phyloP scores from a whole-genome alignment of 768 basidiomycete genomes.

The Suillus bovinus region DNA sequence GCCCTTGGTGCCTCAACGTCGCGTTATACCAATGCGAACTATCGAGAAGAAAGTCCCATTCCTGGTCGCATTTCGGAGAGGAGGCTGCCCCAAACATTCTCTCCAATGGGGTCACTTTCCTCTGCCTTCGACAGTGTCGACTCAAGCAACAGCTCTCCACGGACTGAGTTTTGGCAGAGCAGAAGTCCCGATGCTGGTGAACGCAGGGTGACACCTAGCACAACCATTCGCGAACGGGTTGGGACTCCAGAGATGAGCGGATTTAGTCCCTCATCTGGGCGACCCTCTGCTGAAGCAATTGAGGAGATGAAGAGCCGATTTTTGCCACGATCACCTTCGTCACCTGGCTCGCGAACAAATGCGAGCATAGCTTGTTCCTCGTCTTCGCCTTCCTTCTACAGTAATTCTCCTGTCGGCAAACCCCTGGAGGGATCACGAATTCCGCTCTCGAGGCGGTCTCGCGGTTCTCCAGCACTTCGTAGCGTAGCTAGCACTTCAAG shows the following conservation, averaged over 20 bases:
- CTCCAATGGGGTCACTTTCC: conserved; percentile 6
- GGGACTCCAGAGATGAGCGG: conserved; percentile 18
- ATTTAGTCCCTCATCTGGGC: conserved; percentile 8
- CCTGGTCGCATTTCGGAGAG: conserved; percentile 24
- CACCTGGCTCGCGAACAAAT: conserved; percentile 24
- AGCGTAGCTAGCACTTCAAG: conserved; percentile 30
- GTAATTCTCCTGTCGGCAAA: conserved; percentile 22
- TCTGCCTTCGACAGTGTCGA: conserved; percentile 10
- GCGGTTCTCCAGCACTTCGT: conserved; percentile 29
- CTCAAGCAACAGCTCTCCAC: conserved; percentile 2
- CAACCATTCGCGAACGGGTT: conserved; percentile 12
- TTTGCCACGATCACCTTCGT: conserved; percentile 34
- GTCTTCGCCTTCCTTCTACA: conserved; percentile 18
- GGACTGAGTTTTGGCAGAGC: background rate
- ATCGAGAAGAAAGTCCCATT: conserved; percentile 25
- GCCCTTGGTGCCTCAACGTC: conserved; percentile 18
- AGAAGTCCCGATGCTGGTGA: conserved; percentile 15
- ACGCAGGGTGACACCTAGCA: conserved; percentile 14
- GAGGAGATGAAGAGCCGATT: conserved; percentile 67
- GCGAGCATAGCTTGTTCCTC: conserved; percentile 14
- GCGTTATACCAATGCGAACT: conserved; percentile 19
- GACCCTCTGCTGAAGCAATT: conserved; percentile 49
- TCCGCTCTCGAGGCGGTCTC: conserved; percentile 26
- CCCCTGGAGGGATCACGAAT: conserved; percentile 25
- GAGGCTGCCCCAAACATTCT: conserved; percentile 18